Evolutionary conservation across 495 filamentous ascomycete genomes (phyloP).

Genomic region (Neurospora sp.): DNA sequence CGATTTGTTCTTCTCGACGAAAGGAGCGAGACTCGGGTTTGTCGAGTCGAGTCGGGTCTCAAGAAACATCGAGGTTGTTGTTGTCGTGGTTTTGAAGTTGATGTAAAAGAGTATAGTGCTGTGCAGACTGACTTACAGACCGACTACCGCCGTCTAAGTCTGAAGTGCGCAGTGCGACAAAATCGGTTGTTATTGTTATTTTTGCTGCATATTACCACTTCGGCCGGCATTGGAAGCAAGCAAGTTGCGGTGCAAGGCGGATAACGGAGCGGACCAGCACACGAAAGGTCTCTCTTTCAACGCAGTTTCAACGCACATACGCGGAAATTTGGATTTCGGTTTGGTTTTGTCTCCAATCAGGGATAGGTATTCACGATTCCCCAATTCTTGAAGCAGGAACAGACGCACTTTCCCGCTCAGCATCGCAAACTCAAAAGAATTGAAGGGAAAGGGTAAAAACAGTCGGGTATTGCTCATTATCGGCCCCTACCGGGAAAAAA

Average conservation of each 20-base stretch:
- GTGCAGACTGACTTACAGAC: neutral
- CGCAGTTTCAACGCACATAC: neutral
- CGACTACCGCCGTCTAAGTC: neutral
- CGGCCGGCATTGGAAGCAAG: neutral
- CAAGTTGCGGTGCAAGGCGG: neutral
- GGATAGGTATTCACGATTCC: neutral
- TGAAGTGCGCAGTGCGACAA: neutral
- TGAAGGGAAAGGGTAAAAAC: neutral
- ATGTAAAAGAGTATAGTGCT: neutral
- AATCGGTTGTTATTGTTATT: neutral
- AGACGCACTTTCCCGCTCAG: neutral
- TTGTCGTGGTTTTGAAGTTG: neutral
- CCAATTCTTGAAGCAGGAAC: neutral
- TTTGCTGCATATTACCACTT: neutral
- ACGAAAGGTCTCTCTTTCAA: neutral
- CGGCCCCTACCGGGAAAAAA: neutral
- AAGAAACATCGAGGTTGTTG: neutral
- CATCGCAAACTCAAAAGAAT: neutral
- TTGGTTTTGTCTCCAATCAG: neutral
- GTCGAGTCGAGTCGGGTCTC: neutral
- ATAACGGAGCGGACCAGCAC: neutral
- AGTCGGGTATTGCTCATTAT: neutral
- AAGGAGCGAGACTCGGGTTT: neutral
- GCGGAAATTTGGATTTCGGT: neutral
- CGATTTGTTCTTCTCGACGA: neutral